Base-by-base conservation (phyloP, 495 filamentous ascomycete genomes). In the Neurospora sublineolata region DNA sequence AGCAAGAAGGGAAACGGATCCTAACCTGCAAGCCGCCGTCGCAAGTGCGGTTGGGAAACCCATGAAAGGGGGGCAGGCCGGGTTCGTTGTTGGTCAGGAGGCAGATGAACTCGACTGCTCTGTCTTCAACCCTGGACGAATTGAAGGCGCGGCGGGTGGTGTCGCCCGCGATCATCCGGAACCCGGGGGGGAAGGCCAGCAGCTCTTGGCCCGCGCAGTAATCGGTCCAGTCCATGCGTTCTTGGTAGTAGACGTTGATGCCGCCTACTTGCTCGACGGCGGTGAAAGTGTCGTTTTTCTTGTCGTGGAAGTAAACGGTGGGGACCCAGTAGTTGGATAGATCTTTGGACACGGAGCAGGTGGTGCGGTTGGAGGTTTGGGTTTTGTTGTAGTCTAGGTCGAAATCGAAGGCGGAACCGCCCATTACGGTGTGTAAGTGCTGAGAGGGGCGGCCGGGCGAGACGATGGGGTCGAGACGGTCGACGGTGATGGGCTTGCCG, bases 1-100 rank as follows among this genome's bases (percentile, higher is more conserved):
- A 93, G 83, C 91, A 94, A 4, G 88, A 90, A 2, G 91, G 91
- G 79, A 94, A 93, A 82, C 90, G 87, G 33, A 94, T 78, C 74
- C 93, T 90, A 44, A 92, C 80, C 41, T 92, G 89, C 68, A 94
- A 77, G 0, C 86, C 87, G 72, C 85, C 80, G 30, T 81, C 76
- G 73, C 91, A 92, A 68, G 89, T 87, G 68, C 79, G 76, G 72
- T 84, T 83, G 20, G 87, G 88, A 20, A 75, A 77, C 1, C 71
- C 73, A 3, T 14, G 11, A 16, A 76, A 73, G 10, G 76, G 73
- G 30, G 69, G 37, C 46, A 91, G 84, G 0, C 79, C 80, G 11
- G 72, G 68, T 58, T 83, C 85, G 9, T 75, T 79, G 70, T 75
- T 71, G 30, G 77, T 76, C 9, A 78, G 77, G 39, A 82, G 79